Conservation (phyloP, 2,329 filamentous ascomycete genomes). For the Aspergillus fischeri region DNA sequence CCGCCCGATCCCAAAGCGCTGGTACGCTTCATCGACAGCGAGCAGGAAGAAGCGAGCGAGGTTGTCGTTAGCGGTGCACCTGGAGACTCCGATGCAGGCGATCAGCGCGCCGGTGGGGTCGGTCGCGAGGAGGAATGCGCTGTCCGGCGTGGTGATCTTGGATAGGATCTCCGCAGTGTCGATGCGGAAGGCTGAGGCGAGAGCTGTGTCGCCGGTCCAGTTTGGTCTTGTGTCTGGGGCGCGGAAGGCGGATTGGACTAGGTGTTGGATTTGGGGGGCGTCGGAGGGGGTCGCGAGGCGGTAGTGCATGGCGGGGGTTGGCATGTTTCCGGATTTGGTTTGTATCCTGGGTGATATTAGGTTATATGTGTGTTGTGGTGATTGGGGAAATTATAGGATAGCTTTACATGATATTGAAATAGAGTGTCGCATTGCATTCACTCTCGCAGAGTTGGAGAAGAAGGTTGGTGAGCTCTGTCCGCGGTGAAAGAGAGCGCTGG, state of each 20-base stretch:
- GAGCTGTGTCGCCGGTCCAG: slow-evolving; percentile 35
- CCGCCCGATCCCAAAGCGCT: slow-evolving; percentile 22
- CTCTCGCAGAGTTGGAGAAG: too few species aligned
- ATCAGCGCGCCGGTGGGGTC: slow-evolving; percentile 8
- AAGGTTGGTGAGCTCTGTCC: too few species aligned
- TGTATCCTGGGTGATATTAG: too few species aligned
- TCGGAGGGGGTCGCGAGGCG: slow-evolving; percentile 37
- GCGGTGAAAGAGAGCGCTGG: too few species aligned
- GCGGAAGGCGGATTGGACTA: slow-evolving; percentile 42
- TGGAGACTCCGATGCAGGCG: slow-evolving; percentile 16
- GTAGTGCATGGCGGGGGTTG: not conserved
- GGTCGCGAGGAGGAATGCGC: slow-evolving; percentile 23
- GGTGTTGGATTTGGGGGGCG: slow-evolving; percentile 31
- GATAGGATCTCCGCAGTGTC: slow-evolving; percentile 18
- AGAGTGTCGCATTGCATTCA: too few species aligned
- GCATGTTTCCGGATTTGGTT: too few species aligned
- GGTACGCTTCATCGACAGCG: slow-evolving; percentile 4
- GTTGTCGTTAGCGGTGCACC: not conserved
- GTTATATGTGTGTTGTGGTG: too few species aligned
- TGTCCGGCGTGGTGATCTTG: slow-evolving; percentile 25
- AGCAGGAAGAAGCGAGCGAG: not conserved
- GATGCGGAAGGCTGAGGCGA: slow-evolving; percentile 21
- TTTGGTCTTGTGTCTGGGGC: slow-evolving; percentile 34
- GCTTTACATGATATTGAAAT: too few species aligned
- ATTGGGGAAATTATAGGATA: too few species aligned